These are phyloP conservation scores for Orbilia javanica DNA, from an alignment of 2,329 filamentous ascomycete species.

Conservation along the genomic window DNA sequence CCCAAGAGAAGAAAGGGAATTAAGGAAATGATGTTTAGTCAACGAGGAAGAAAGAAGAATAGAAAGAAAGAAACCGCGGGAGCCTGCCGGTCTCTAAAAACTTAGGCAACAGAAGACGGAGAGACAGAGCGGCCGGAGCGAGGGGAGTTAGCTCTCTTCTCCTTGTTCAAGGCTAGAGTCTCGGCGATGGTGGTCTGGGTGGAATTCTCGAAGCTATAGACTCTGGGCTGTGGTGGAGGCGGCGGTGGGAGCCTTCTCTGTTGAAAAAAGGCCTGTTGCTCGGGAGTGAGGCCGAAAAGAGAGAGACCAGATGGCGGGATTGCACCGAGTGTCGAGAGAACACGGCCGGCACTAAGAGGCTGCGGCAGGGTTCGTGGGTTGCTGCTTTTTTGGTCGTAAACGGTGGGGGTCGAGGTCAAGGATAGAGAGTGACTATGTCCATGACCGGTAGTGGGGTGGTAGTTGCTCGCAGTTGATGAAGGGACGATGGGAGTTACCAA, in stretches of 20 bases:
- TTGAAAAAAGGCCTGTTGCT: constrained; percentile 52
- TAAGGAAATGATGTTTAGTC: constrained; percentile 1
- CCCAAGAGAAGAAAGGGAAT: not conserved
- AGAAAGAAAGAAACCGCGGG: constrained; percentile 2
- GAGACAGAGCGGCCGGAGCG: constrained; percentile 14
- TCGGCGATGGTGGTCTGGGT: constrained; percentile 52
- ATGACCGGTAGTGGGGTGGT: constrained; percentile 20
- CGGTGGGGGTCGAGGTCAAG: constrained; percentile 19
- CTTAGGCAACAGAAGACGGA: not conserved
- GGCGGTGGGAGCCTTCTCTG: constrained; percentile 48
- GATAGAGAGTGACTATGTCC: constrained; percentile 36
- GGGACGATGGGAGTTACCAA: constrained; percentile 49
- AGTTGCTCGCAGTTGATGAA: constrained; percentile 35
- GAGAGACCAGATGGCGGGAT: constrained; percentile 51
- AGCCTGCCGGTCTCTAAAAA: not conserved
- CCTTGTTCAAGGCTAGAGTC: constrained; percentile 39
- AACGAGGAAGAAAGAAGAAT: not conserved
- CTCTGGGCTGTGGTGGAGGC: constrained; percentile 48
- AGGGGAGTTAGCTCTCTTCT: constrained; percentile 41
- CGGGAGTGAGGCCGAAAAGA: constrained; percentile 52
- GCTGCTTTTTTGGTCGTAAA: constrained; percentile 38
- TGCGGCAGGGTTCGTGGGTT: constrained; percentile 45
- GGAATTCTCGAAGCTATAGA: constrained; percentile 57
- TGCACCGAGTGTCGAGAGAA: constrained; percentile 49
- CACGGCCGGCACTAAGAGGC: constrained; percentile 45